A percentile compares a stretch with the other conserved stretches of the same genome.
These are phyloP conservation scores for Acanthamoeba lenticulata DNA, from an alignment of 208 protist genomes.

Conservation along the genomic window DNA sequence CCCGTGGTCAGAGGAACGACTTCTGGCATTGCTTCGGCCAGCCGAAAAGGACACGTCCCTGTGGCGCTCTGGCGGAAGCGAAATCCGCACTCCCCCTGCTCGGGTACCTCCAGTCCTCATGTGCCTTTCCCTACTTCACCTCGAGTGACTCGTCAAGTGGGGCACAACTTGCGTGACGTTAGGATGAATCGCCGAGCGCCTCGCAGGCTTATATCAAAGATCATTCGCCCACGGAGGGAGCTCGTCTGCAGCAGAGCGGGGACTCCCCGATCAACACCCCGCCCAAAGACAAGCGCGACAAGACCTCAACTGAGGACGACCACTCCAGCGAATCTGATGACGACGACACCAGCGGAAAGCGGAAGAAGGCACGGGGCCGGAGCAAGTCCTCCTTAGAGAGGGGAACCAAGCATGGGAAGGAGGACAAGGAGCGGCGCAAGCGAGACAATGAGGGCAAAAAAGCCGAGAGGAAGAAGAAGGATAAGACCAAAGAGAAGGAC, in stretches of 20 bases:
- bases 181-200: neutral
- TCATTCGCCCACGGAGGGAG: neutral
- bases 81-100: neutral
- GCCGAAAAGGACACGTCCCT: neutral
- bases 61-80: neutral
- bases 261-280: neutral
- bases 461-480: constrained; percentile 15
- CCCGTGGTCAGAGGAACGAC: neutral
- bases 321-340: neutral
- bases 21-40: neutral
- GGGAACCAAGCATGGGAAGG: neutral
- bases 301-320: no score
- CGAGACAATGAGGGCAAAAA: neutral
- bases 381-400: neutral
- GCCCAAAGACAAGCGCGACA: no score
- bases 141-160: neutral
- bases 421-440: neutral
- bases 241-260: neutral
- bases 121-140: neutral
- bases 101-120: neutral
- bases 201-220: neutral
- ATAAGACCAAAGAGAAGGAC: neutral
- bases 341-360: neutral
- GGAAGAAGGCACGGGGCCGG: neutral
- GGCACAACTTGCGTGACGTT: neutral